These are phyloP conservation scores for Pseudoperonospora humuli DNA, from an alignment of 352 stramenopile genomes.

Conservation along the genomic window DNA sequence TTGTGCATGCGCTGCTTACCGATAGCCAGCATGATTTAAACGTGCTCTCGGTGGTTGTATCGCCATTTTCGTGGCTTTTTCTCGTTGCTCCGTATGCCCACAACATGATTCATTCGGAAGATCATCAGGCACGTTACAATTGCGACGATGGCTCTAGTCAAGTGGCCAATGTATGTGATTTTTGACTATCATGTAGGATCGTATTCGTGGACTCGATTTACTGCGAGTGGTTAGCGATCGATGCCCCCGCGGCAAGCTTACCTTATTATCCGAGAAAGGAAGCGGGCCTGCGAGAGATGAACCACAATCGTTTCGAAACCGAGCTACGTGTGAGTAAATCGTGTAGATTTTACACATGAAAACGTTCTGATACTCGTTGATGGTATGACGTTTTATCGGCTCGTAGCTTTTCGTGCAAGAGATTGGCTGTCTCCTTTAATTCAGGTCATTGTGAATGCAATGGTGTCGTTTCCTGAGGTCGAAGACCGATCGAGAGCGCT, in stretches of 20 bases:
- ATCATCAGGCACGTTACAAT: conserved; percentile 18
- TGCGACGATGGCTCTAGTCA: not conserved
- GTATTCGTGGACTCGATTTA: conserved; percentile 25
- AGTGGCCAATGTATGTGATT: not conserved
- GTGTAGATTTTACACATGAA: not conserved
- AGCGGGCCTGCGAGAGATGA: not conserved
- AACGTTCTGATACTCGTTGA: not conserved
- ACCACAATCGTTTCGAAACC: conserved; percentile 11
- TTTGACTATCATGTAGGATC: conserved; percentile 14
- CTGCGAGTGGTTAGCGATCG: conserved; percentile 6
- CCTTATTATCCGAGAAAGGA: not conserved
- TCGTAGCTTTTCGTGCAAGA: conserved; percentile 25
- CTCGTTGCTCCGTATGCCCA: conserved; percentile 31
- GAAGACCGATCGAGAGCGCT: conserved; percentile 34
- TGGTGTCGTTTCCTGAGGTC: conserved; percentile 51
- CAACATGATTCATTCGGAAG: conserved; percentile 31
- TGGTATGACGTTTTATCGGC: not conserved
- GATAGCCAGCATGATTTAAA: conserved; percentile 6
- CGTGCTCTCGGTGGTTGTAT: conserved; percentile 19
- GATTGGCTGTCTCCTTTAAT: conserved; percentile 56
- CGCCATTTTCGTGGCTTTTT: conserved; percentile 42
- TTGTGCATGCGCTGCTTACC: conserved; percentile 29
- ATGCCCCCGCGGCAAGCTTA: conserved; percentile 22
- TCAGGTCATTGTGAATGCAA: conserved; percentile 59
- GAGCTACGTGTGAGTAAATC: conserved; percentile 8